phyloP scores from a whole-genome alignment of 2,329 filamentous ascomycete species.

The Fusarium sp. region DNA sequence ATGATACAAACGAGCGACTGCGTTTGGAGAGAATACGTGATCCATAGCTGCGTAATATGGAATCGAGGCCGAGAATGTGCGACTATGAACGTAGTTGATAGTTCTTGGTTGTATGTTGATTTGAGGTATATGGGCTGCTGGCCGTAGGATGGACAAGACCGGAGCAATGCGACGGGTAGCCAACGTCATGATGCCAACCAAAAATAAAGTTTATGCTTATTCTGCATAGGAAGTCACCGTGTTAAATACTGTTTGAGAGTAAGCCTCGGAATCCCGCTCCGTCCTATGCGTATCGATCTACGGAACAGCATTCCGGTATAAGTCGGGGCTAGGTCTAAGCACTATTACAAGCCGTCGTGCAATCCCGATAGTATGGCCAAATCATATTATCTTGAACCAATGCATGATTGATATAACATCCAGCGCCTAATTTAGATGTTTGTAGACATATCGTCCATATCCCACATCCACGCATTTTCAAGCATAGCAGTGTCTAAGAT shows the following conservation, averaged over 20 bases:
- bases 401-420: not conserved
- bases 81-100: not conserved
- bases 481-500: slow-evolving; percentile 16
- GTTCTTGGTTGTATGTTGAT: not conserved
- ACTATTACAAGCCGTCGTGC: not conserved
- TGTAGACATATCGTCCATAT: slow-evolving; percentile 3
- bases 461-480: slow-evolving; percentile 28
- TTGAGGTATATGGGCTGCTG: not conserved
- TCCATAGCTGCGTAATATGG: slow-evolving; percentile 1
- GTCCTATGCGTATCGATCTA: not conserved
- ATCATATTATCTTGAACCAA: not conserved
- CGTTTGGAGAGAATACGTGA: slow-evolving; percentile 13
- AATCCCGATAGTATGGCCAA: not conserved
- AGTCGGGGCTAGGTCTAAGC: not conserved
- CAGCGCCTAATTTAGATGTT: not conserved
- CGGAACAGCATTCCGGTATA: slow-evolving; percentile 13
- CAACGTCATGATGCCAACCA: not conserved
- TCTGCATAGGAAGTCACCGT: not conserved
- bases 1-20: slow-evolving; percentile 14
- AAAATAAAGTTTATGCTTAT: not conserved
- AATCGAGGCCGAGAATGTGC: not conserved
- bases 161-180: not conserved
- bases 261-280: slow-evolving; percentile 10
- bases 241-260: not conserved
- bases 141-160: not conserved